Conservation (phyloP, 176 grass and related monocot genomes). For the Paspalum vaginatum region DNA sequence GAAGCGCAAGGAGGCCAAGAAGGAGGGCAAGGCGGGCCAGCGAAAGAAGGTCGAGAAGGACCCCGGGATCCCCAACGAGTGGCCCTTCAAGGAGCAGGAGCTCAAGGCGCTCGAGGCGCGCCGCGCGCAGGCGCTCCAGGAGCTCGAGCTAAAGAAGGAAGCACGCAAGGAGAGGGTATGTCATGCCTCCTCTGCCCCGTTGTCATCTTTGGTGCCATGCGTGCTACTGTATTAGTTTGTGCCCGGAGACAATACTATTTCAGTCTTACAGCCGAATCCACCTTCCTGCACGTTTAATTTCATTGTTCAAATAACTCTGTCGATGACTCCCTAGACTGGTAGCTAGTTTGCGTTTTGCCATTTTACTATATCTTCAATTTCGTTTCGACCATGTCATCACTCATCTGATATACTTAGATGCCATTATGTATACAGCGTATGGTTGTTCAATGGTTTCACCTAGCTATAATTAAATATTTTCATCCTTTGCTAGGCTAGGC, state of each 20-base stretch:
- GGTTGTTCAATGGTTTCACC: not conserved
- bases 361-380: too few species aligned
- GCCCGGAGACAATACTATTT: not conserved
- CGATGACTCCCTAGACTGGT: not conserved
- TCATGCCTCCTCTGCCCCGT: not conserved
- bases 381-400: too few species aligned
- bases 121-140: slow-evolving; percentile 67
- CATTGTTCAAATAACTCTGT: not conserved
- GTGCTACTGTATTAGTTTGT: not conserved
- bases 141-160: slow-evolving; percentile 86
- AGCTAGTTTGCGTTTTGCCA: not conserved
- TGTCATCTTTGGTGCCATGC: not conserved
- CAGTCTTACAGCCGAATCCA: not conserved
- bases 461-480: not conserved
- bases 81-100: slow-evolving; percentile 97
- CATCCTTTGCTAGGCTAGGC: not conserved
- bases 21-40: slow-evolving; percentile 65
- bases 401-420: too few species aligned
- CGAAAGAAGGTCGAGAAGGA: slow-evolving; percentile 93
- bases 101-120: slow-evolving; percentile 81
- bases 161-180: slow-evolving; percentile 88
- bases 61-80: slow-evolving; percentile 93
- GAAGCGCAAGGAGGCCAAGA: slow-evolving; percentile 94
- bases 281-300: not conserved
- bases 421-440: too few species aligned